Base-by-base conservation (phyloP, 768 basidiomycete species). In the Clitopilus hobsonii region DNA sequence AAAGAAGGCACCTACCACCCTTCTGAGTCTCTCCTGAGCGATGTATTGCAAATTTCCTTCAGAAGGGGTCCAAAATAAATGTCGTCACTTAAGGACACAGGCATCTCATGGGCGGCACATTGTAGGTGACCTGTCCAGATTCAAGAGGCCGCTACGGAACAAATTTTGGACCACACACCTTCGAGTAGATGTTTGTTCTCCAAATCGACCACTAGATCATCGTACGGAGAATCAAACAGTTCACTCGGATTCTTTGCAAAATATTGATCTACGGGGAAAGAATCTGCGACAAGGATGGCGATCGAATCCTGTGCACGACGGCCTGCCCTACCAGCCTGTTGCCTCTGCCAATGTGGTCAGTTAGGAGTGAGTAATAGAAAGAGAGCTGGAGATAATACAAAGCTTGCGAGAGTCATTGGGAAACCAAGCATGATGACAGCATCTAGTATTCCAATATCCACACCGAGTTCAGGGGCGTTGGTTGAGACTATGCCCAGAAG, bases 391-490 rank as follows among this genome's bases (percentile, higher is more conserved):
- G 1, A 4, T 67, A 82, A 62, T 55, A 93, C 91, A 55, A 93
- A 88, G 60, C 90, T 94, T 0, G 93, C 87, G 29, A 94, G 71
- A 38, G 80, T 82, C 53, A 81, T 75, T 0, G 93, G 93, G 65
- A 95, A 93, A 1, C 91, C 91, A 25, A 94, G 80, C 81, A 93
- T 90, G 54, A 96, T 82, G 38, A 95, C 93, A 6, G 88, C 90
- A 63, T 95, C 94, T 51, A 94, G 68, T n/a, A 79, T 82, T 14
- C 91, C 92, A 29, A 94, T 94, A 61, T 94, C 91, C n/a, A 94
- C 87, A 13, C 92, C 92, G 6, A 95, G 81, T 67, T 96, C 94
- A 11, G 95, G 78, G 0, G 93, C 93, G 61, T 93, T 95, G 0
- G 93, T 96, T 0, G 92, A 89, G 28, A 96, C 79, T 45, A 95